Evolutionary conservation across 331 rosid species (phyloP).

Genomic region (Rhamnella rubrinervis): DNA sequence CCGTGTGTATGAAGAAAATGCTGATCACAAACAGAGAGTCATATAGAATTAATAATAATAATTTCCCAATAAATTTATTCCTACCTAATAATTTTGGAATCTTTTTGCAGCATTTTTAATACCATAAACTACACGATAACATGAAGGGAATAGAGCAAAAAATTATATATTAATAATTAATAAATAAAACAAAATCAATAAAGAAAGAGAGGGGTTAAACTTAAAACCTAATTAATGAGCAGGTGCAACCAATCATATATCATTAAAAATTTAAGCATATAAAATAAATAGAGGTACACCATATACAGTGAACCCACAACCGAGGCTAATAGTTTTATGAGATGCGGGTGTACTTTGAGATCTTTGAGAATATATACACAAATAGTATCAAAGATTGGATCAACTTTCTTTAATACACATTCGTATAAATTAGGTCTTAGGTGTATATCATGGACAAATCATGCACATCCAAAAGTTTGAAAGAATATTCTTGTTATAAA

Average conservation of each 20-base stretch:
- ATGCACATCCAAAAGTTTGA: constrained; percentile 20
- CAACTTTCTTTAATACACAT: constrained; percentile 9
- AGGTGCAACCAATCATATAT: constrained; percentile 51
- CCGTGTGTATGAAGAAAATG: constrained; percentile 6
- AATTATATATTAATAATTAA: not conserved
- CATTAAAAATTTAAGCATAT: constrained; percentile 3
- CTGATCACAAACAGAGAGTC: constrained; percentile 1
- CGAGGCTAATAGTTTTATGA: constrained; percentile 28
- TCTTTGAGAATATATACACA: constrained; percentile 27
- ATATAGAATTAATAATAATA: too few species aligned
- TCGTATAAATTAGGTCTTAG: constrained; percentile 23
- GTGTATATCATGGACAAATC: constrained; percentile 25
- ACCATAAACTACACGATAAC: constrained; percentile 17
- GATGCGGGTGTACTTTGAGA: constrained; percentile 55
- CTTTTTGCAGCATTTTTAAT: not conserved
- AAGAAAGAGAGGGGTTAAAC: not conserved
- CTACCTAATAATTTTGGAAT: not conserved
- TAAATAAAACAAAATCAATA: not conserved
- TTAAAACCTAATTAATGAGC: constrained; percentile 15
- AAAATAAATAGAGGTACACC: constrained; percentile 17
- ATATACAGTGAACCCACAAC: constrained; percentile 45
- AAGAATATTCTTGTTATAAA: constrained; percentile 6
- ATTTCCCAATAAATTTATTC: not conserved
- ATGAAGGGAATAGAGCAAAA: not conserved
- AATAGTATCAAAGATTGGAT: constrained; percentile 21